Base-by-base conservation (phyloP, 2,329 filamentous ascomycete species). In the Emmonsiellopsis sp. region DNA sequence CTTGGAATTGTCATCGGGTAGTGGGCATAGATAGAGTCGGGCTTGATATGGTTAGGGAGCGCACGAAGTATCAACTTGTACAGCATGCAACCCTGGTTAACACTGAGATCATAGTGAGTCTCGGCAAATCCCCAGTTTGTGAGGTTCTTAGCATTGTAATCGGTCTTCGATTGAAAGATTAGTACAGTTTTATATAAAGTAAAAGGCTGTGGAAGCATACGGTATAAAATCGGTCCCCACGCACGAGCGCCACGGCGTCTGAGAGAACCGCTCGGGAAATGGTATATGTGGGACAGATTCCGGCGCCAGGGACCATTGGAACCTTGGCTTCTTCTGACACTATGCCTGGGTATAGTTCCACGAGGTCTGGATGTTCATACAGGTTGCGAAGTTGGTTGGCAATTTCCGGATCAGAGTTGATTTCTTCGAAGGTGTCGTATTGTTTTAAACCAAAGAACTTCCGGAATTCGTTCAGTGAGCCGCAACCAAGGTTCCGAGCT, bases 271-370 rank as follows among this genome's bases (percentile, higher is more conserved):
- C 70, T 49, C 65, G 55, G n/a, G 66, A 65, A 37, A 72, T 64
- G 0, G 71, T 72, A 53, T 65, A 70, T 1, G 65, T 66, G 17
- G 68, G 67, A 49, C 68, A 68, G n/a, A 68, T 63, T 49, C 68
- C 68, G 44, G 63, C 66, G 43, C 69, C 68, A 34, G 69, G 69
- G 39, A 61, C 61, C 62, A 69, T 61, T 1, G 64, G 64, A n/a
- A 64, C 57, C 54, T 71, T 71, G 5, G 67, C 63, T 55, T 71
- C 69, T 55, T 71, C 69, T 14, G 64, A 62, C 56, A 86, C 77
- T 1, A 87, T 68, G 8, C 85, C 85, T 0, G 84, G 84, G 61
- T 87, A 87, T 5, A 87, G 72, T 62, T 88, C 85, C 10, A 88
- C 81, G 63, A 78, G 79, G 58, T 86, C 83, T 0, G 82, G 82